Evolutionary conservation across 306 rosid species (phyloP).

Genomic region (Vigna unguiculata): DNA sequence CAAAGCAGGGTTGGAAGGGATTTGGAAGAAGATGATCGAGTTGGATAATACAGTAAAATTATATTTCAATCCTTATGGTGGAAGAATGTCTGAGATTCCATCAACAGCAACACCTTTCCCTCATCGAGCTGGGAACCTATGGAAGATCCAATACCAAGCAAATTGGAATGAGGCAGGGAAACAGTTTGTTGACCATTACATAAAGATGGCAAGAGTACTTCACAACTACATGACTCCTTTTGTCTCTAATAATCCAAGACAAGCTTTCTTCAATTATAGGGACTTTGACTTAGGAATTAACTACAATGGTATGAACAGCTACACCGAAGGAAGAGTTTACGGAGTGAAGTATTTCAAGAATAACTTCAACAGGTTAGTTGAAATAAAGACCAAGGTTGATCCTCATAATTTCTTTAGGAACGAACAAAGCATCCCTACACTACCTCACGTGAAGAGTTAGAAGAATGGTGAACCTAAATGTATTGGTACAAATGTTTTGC

Average conservation of each 20-base stretch:
- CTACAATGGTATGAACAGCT: slow-evolving; percentile 58
- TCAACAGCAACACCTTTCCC: slow-evolving; percentile 67
- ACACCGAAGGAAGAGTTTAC: slow-evolving; percentile 58
- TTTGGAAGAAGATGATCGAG: slow-evolving; percentile 74
- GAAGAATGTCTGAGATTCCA: slow-evolving; percentile 71
- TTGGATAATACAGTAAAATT: slow-evolving; percentile 52
- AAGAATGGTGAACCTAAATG: background rate
- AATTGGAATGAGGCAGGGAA: slow-evolving; percentile 62
- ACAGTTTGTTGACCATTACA: slow-evolving; percentile 45
- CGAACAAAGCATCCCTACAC: slow-evolving; percentile 75
- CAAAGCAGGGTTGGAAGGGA: slow-evolving; percentile 57
- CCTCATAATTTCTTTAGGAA: slow-evolving; percentile 69
- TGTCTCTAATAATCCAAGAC: slow-evolving; percentile 72
- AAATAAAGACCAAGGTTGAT: slow-evolving; percentile 71
- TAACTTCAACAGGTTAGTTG: slow-evolving; percentile 67
- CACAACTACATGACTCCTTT: slow-evolving; percentile 68
- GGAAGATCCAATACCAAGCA: slow-evolving; percentile 74
- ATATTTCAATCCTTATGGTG: slow-evolving; percentile 71
- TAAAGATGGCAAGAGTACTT: slow-evolving; percentile 55
- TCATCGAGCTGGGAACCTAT: slow-evolving; percentile 69
- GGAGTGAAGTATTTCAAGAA: slow-evolving; percentile 71
- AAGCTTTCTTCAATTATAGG: slow-evolving; percentile 70
- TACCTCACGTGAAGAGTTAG: slow-evolving; percentile 23
- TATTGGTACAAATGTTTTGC: no score
- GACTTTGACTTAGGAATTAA: slow-evolving; percentile 80